Base-by-base conservation (phyloP, 805 yeast genomes). In the Candida piceae region DNA sequence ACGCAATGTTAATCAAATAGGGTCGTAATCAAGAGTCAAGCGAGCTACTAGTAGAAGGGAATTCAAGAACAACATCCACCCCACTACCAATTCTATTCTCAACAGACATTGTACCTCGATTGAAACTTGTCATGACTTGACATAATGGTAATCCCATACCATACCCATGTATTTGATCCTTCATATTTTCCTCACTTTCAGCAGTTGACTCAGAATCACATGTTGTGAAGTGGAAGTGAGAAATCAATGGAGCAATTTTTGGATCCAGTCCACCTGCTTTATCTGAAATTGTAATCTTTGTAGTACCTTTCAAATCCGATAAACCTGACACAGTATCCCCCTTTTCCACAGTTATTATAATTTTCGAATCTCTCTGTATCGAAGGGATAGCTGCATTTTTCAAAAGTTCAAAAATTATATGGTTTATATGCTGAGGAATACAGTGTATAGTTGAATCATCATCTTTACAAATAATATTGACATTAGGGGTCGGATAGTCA, bases 61-160 rank as follows among this genome's bases (percentile, higher is more conserved):
- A 35, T 24, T 37, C 44, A 9, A 57, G 40, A 16, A 32, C 36
- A 16, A 54, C 53, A 10, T 50, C 52, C 2, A 53, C 51, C 11
- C 62, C 62, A 1, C 36, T 36, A 5, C 50, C 53, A 12, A 36
- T 38, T 29, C 36, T 44, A 29, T 55, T 57, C 1, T 32, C 26
- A 21, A 57, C 41, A 19, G 39, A 39, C 34, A 57, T 31, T 6
- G 38, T 36, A 12, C 62, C 62, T 15, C 46, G 37, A 29, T 57
- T 57, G 32, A 54, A 55, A 20, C 35, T 40, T 2, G 55, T 49
- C 32, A 53, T 47, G 13, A 57, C 49, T 29, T 49, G 52, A 32
- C 62, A 57, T 11, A 57, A 34, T 1, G 62, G 62, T 13, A 57
- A 40, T 1, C 62, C 62, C 60, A 57, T 50, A n/a, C 62, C 62